These are phyloP conservation scores for Closterium sp. DNA, from an alignment of 139 green algal species.

Conservation along the genomic window DNA sequence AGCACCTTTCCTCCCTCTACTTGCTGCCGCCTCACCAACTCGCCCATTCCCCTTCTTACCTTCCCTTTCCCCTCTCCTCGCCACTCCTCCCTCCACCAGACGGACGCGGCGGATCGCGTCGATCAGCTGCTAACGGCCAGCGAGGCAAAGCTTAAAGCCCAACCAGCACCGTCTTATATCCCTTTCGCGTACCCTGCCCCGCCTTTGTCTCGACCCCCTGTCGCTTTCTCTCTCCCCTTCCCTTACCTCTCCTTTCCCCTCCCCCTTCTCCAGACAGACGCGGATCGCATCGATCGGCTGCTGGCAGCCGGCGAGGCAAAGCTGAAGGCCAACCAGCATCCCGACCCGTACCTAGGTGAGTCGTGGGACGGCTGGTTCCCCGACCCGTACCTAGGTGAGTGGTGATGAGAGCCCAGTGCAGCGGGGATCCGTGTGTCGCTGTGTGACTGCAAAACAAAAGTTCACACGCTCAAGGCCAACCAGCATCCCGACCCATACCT, in stretches of 20 bases:
- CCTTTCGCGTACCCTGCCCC: too few species aligned
- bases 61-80: neutral
- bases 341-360: conserved; percentile 9
- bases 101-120: neutral
- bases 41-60: neutral
- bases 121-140: neutral
- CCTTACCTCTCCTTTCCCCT: neutral
- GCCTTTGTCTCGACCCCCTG: neutral
- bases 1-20: neutral
- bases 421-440: too few species aligned
- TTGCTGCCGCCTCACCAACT: neutral
- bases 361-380: too few species aligned
- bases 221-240: neutral
- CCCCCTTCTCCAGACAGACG: conserved; percentile 1
- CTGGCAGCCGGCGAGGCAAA: neutral
- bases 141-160: neutral
- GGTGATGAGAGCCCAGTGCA: too few species aligned
- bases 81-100: neutral
- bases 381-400: neutral
- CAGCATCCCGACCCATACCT: too few species aligned
- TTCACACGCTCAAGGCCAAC: too few species aligned
- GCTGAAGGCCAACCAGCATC: conserved; percentile 9
- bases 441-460: too few species aligned
- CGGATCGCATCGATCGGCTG: conserved; percentile 9
- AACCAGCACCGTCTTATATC: too few species aligned